Evolutionary conservation across 2,329 filamentous ascomycete genomes (phyloP).

Genomic region (Sordariomycetes sp.): DNA sequence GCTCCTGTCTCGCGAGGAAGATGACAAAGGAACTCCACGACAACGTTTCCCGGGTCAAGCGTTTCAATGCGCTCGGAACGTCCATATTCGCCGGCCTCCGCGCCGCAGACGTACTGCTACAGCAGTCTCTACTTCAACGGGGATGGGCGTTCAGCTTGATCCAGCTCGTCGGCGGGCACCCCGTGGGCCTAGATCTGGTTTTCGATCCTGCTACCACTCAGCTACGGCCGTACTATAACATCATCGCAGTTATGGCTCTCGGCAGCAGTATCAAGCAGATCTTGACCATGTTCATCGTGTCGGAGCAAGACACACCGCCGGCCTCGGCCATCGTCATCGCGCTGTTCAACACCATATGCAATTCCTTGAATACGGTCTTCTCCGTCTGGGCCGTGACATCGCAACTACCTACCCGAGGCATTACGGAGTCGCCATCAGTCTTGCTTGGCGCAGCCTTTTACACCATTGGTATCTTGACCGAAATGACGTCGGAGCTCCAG

Average conservation of each 20-base stretch:
- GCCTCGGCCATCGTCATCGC: constrained; percentile 26
- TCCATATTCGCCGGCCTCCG: constrained; percentile 24
- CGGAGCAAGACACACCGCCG: constrained; percentile 34
- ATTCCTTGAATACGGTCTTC: constrained; percentile 40
- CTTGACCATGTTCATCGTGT: constrained; percentile 30
- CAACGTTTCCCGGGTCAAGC: constrained; percentile 12
- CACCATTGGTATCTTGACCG: constrained; percentile 33
- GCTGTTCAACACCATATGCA: constrained; percentile 38
- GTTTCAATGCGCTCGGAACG: constrained; percentile 18
- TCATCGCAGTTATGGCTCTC: constrained; percentile 38
- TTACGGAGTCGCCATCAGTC: constrained; percentile 14
- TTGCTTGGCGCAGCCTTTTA: constrained; percentile 36
- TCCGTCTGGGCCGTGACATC: constrained; percentile 20
- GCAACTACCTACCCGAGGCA: constrained; percentile 8
- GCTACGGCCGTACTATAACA: constrained; percentile 32
- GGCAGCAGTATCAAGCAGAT: constrained; percentile 41
- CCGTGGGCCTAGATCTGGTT: constrained; percentile 12
- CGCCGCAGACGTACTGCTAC: constrained; percentile 17
- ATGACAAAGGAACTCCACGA: neutral
- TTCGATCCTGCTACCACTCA: neutral
- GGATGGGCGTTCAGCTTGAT: constrained; percentile 14
- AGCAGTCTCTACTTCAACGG: constrained; percentile 16
- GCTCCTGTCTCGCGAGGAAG: neutral
- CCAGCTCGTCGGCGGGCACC: constrained; percentile 12
- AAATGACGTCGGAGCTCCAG: constrained; percentile 43